Evolutionary conservation across 257 asterid species (phyloP).

Genomic region (Solanum pinnatisectum): DNA sequence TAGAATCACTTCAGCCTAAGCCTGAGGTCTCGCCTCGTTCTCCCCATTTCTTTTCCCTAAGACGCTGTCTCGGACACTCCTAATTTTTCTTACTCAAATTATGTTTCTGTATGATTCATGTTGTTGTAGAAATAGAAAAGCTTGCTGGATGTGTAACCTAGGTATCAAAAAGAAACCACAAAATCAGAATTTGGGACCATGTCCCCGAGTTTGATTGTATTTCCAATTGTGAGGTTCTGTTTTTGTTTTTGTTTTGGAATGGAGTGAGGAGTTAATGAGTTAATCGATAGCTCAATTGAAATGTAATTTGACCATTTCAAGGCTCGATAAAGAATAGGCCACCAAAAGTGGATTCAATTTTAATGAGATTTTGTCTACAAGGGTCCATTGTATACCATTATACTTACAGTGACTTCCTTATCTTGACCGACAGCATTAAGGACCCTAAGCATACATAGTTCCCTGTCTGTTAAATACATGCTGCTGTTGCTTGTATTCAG

Average conservation of each 20-base stretch:
- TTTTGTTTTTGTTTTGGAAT: neutral
- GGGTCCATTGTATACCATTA: neutral
- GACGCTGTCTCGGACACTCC: slow-evolving; percentile 23
- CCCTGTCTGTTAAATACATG: neutral
- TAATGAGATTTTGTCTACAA: neutral
- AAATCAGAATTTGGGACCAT: neutral
- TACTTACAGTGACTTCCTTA: neutral
- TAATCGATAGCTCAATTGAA: neutral
- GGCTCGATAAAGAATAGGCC: neutral
- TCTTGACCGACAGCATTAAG: neutral
- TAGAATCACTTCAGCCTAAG: slow-evolving; percentile 11
- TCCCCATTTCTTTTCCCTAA: slow-evolving; percentile 19
- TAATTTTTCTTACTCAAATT: neutral
- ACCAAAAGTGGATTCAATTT: neutral
- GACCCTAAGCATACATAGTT: neutral
- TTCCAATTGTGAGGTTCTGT: neutral
- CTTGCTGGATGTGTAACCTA: neutral
- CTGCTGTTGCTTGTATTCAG: neutral
- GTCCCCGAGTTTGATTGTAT: neutral
- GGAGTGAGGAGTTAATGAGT: neutral
- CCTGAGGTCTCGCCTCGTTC: slow-evolving; percentile 16
- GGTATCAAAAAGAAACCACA: neutral
- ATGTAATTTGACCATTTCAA: neutral
- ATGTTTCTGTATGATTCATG: neutral
- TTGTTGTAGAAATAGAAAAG: neutral